phyloP scores from a whole-genome alignment of 164 flowering plant species.

The Umbilicus rupestris region DNA sequence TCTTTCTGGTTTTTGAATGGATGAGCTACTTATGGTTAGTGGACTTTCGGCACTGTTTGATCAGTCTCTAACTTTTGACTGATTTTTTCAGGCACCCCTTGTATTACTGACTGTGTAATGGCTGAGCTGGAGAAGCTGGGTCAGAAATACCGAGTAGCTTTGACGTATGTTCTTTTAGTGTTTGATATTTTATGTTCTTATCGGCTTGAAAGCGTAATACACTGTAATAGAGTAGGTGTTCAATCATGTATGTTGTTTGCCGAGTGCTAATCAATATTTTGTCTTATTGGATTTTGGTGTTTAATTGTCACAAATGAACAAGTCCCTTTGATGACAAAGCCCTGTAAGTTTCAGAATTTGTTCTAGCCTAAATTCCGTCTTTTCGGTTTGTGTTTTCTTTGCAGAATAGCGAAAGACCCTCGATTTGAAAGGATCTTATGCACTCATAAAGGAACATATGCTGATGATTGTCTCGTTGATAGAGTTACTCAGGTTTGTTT shows the following conservation, averaged over 20 bases:
- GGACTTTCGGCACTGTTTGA: no score
- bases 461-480: slow-evolving; percentile 93
- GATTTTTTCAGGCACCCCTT: slow-evolving; percentile 65
- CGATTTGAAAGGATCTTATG: slow-evolving; percentile 89
- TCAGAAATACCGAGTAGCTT: slow-evolving; percentile 86
- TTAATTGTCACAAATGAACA: no score
- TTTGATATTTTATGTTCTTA: no score
- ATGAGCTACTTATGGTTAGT: neutral
- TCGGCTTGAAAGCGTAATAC: no score
- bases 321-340: no score
- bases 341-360: no score
- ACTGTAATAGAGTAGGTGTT: neutral
- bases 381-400: neutral
- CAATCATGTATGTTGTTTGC: no score
- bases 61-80: neutral
- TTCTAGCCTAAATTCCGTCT: neutral
- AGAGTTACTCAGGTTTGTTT: slow-evolving; percentile 71
- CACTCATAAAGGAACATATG: slow-evolving; percentile 92
- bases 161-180: slow-evolving; percentile 36
- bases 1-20: neutral
- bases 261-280: no score
- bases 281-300: no score
- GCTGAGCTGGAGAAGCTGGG: slow-evolving; percentile 97
- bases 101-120: slow-evolving; percentile 94
- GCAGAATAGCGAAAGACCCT: slow-evolving; percentile 93